A percentile compares a stretch with the other conserved stretches of the same genome.
Evolutionary conservation across 2,329 filamentous ascomycete genomes (phyloP).

Genomic region (Ceratocystis variospora): DNA sequence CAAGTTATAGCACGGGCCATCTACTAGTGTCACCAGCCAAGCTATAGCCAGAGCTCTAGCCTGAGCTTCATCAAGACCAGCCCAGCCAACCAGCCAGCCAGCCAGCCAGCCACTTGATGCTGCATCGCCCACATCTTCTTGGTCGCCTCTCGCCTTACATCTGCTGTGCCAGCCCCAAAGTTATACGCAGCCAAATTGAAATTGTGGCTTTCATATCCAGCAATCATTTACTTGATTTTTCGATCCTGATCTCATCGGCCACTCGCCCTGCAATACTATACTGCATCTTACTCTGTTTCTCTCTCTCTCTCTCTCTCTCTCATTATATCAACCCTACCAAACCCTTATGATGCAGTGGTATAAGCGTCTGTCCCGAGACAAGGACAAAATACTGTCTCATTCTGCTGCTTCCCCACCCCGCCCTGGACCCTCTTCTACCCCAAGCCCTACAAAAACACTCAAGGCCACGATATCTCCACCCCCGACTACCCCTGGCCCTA

Average conservation of each 20-base stretch:
- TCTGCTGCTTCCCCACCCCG: neutral
- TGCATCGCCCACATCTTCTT: neutral
- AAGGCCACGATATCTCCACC: constrained; percentile 5
- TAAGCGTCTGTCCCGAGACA: constrained; percentile 19
- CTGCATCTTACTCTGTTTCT: neutral
- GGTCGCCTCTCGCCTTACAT: neutral
- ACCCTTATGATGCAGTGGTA: constrained; percentile 26
- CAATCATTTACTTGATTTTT: neutral
- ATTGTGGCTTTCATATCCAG: neutral
- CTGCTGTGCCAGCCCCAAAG: neutral
- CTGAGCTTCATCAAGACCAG: neutral
- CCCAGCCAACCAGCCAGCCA: too few species aligned
- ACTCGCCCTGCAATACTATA: neutral
- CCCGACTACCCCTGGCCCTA: neutral
- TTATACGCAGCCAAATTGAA: neutral
- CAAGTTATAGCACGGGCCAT: too few species aligned
- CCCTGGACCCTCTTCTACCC: neutral
- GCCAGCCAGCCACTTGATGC: neutral
- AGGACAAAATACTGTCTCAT: constrained; percentile 14
- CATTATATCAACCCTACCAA: constrained; percentile 23
- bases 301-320: constrained; percentile 15
- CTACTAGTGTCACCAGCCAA: too few species aligned
- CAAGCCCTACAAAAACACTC: constrained; percentile 6
- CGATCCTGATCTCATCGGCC: neutral
- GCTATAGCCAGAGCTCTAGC: too few species aligned